These are phyloP conservation scores for Fusarium tanahbumbuense DNA, from an alignment of 2,329 filamentous ascomycete genomes.

Conservation along the genomic window DNA sequence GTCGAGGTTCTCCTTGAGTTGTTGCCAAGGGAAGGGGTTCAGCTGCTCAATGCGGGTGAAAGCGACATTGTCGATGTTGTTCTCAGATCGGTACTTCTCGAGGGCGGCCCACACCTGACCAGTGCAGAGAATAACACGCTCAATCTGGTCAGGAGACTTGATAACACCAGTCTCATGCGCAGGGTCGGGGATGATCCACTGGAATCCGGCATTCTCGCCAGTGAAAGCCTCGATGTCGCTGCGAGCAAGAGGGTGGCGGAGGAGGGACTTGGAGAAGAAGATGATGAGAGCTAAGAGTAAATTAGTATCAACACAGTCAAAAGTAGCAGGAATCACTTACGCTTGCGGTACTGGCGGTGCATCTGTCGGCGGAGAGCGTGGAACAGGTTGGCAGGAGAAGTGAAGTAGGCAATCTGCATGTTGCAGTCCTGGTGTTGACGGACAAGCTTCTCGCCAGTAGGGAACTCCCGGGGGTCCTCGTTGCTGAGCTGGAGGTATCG, in stretches of 20 bases:
- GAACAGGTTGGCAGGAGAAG: constrained; percentile 95
- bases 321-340: constrained; percentile 66
- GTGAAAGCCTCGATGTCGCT: constrained; percentile 92
- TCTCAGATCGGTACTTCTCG: constrained; percentile 88
- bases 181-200: constrained; percentile 94
- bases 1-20: constrained; percentile 96
- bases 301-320: constrained; percentile 31
- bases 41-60: constrained; percentile 97
- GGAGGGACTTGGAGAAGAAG: constrained; percentile 98
- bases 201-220: constrained; percentile 86
- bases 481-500: constrained; percentile 97
- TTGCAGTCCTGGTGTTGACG: constrained; percentile 99
- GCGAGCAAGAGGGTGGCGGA: constrained; percentile 92
- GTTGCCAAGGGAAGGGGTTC: constrained; percentile 98
- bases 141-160: constrained; percentile 84
- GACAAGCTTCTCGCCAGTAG: constrained; percentile 85
- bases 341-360: constrained; percentile 99
- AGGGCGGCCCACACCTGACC: constrained; percentile 95
- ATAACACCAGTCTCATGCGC: constrained; percentile 82
- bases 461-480: constrained; percentile 95
- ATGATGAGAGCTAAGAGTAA: constrained; percentile 76
- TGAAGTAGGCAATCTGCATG: constrained; percentile 98
- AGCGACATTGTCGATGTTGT: constrained; percentile 89
- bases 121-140: constrained; percentile 92
- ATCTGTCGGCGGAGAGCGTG: constrained; percentile 96